Conservation (phyloP, 306 rosid genomes). For the Ceratonia siliqua region DNA sequence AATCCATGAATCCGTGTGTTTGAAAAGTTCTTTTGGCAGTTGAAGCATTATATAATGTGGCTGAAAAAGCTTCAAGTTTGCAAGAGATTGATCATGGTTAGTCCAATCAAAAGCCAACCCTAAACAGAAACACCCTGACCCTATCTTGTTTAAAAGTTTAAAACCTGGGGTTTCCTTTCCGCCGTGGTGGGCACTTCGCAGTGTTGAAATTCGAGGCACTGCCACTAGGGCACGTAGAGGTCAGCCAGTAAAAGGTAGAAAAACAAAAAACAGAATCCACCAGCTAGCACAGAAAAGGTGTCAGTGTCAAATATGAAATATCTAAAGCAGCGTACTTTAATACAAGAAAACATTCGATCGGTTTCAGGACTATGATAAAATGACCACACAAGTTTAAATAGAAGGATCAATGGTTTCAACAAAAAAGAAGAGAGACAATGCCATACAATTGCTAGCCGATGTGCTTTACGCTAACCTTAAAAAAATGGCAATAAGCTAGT, state of each 20-base stretch:
- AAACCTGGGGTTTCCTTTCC: too few relatives aligned
- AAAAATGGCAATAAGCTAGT: not conserved
- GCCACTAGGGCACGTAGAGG: too few relatives aligned
- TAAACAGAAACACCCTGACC: too few relatives aligned
- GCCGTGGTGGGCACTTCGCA: too few relatives aligned
- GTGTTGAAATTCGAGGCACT: too few relatives aligned
- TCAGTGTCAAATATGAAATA: too few relatives aligned
- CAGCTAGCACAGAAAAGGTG: not conserved
- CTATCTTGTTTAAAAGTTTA: too few relatives aligned
- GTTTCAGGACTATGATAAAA: not conserved
- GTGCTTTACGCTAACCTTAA: not conserved
- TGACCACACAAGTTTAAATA: not conserved
- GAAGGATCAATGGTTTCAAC: constrained; percentile 25
- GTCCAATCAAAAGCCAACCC: not conserved
- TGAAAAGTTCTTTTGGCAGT: not conserved
- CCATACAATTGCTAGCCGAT: not conserved
- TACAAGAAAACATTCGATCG: not conserved
- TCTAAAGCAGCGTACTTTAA: not conserved
- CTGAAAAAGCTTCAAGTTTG: not conserved
- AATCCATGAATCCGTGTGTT: not conserved
- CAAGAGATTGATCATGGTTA: not conserved
- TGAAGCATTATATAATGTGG: not conserved
- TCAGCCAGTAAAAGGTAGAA: too few relatives aligned
- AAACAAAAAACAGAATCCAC: constrained; percentile 4
- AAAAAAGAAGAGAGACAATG: too few relatives aligned